Evolutionary conservation across 78 protist species (phyloP), one percentile per base, ranked within the genome.

Genomic region (Goniomonas avonlea): DNA sequence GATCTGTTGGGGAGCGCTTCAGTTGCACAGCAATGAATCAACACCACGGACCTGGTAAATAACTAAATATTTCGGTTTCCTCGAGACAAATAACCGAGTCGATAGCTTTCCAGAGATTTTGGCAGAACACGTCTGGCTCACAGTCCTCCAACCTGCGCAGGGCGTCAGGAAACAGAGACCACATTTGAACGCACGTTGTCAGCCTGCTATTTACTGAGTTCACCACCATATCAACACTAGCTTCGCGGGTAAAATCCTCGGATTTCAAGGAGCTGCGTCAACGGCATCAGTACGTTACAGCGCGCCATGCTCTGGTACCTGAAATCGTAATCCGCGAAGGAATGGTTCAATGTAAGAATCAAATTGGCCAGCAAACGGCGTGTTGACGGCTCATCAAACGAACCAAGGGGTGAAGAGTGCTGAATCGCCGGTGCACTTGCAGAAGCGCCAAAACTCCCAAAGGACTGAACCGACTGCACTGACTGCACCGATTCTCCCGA

Each of bases 291-390:
- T 5, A 25, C 21, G 63, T 13, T 5, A 5, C 31, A 17, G 11
- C 21, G 8, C 29, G 29, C 8, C 60, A 53, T 17, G 23, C 13
- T 17, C 60, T 21, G n/a, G n/a, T 23, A 18, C 38, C 55, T 27
- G 55, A 66, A 66, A 34, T 66, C 74, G 74, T 66, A 66, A 53
- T 66, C 74, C 25, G 74, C 27, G 9, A 66, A 66, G 39, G 55
- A 40, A 8, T 37, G 23, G 74, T 66, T 66, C 34, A 66, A 34
- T 23, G 74, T 66, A 31, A 40, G 55, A 32, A 66, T 66, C 23
- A 66, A 8, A 7, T 66, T 66, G 3, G 40, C 40, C 13, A 66
- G 55, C 1, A 66, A 8, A 27, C 40, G 37, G 25, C 74, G 35
- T 21, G 71, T 63, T 17, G 11, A 11, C 39, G n/a, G 9, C 38